Base-by-base conservation (phyloP, 768 basidiomycete species). In the Clavulina sp. region DNA sequence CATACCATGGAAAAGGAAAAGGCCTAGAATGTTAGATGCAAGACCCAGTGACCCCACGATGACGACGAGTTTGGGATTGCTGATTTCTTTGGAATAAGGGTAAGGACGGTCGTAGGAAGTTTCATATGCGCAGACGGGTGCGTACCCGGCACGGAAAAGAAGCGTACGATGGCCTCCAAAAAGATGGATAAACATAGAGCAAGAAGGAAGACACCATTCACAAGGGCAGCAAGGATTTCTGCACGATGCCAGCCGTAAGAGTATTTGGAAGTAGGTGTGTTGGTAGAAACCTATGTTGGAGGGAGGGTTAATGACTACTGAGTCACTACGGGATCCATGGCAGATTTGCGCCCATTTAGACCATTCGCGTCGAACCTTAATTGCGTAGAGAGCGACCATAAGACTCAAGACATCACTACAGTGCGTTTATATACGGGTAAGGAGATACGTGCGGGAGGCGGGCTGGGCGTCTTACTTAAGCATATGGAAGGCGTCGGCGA, bases 171-270 rank as follows among this genome's bases (percentile, higher is more conserved):
- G 4, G 95, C 92, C 63, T 99, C 93, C 58, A 97, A 68, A 43
- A 76, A 80, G 57, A 99, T 96, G 4, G 91, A 89, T 66, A 97
- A 91, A 67, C 95, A 99, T 0, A 97, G 76, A 0, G 95, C 95
- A 40, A 96, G 74, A 4, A 99, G 76, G 70, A 97, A 97, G 51
- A 97, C 89, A 48, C 95, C 95, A 60, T 99, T 99, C 58, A 97
- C 68, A 41, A 97, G 72, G 0, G 95, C 95, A 21, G 91, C 92
- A 4, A 96, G 74, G 55, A 95, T 92, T 62, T 95, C 92, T 18
- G 95, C 95, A 56, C 95, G 74, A 65, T 97, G 92, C 93, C 92
- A 97, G n/a, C 92, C 93, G 63, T 97, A 97, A 28, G 93, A 89
- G 65, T 95, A 95, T 48, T 79, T 75, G 28, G 82, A 76, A 30